Conservation (phyloP, 345 rosid genomes). For the Arabis hirsuta region DNA sequence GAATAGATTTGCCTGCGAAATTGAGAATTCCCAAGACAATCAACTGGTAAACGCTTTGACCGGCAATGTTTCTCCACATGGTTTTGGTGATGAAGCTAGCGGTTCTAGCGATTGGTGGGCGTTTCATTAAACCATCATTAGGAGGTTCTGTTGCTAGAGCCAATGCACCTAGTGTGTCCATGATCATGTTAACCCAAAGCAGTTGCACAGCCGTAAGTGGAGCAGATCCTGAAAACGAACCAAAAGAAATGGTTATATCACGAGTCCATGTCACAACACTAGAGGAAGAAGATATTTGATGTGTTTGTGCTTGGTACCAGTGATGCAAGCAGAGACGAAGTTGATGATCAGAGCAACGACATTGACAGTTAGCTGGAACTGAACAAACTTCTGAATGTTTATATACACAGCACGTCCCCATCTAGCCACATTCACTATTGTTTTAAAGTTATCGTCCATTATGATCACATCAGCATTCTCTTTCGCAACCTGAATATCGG, state of each 20-base stretch:
- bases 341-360: constrained; percentile 73
- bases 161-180: constrained; percentile 89
- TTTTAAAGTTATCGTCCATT: constrained; percentile 80
- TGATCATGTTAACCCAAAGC: constrained; percentile 90
- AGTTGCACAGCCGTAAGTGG: constrained; percentile 84
- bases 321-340: constrained; percentile 73
- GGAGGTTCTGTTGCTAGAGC: constrained; percentile 91
- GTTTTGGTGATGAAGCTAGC: constrained; percentile 59
- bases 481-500: constrained; percentile 65
- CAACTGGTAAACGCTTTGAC: constrained; percentile 76
- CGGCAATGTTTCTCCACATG: constrained; percentile 86
- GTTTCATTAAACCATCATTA: constrained; percentile 67
- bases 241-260: background rate
- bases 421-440: constrained; percentile 72
- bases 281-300: background rate
- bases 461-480: constrained; percentile 85
- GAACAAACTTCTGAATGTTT: constrained; percentile 85
- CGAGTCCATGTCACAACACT: background rate
- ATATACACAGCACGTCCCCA: constrained; percentile 88
- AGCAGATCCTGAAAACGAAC: constrained; percentile 57
- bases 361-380: constrained; percentile 81
- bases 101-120: constrained; percentile 65
- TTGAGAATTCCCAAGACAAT: constrained; percentile 58
- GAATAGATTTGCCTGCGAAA: constrained; percentile 58
- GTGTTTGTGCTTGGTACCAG: constrained; percentile 44